A percentile compares a stretch with the other conserved stretches of the same genome.
phyloP scores from a whole-genome alignment of 257 asterid species.

The Solanum peruvianum region DNA sequence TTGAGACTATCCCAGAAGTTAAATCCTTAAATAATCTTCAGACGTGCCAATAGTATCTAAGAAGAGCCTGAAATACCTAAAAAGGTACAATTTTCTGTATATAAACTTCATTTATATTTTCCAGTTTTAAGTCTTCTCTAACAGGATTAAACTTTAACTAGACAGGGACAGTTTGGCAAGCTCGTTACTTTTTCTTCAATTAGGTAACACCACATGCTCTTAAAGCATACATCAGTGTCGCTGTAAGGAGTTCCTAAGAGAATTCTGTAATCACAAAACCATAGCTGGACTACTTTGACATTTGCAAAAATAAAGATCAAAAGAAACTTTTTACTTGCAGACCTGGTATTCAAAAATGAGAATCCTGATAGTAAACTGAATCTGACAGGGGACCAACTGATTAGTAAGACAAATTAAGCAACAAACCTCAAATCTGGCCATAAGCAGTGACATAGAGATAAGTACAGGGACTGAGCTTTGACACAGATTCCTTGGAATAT shows the following conservation, averaged over 20 bases:
- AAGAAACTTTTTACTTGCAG: not conserved
- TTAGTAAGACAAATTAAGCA: not conserved
- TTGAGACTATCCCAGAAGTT: not conserved
- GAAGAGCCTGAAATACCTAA: not conserved
- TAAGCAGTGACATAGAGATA: not conserved
- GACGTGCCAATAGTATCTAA: not conserved
- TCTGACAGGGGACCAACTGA: not conserved
- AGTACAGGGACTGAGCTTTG: not conserved
- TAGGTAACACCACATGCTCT: not conserved
- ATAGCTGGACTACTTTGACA: not conserved
- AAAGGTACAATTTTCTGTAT: not conserved
- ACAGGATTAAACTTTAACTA: not conserved
- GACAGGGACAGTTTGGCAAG: not conserved
- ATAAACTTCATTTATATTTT: not conserved
- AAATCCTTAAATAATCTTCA: not conserved
- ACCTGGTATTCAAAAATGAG: not conserved
- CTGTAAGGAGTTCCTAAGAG: not conserved
- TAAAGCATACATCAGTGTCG: not conserved
- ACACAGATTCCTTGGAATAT: not conserved
- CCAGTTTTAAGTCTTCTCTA: not conserved
- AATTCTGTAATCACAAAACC: not conserved
- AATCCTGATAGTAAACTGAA: not conserved
- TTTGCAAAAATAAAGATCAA: not conserved
- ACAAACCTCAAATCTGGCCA: not conserved
- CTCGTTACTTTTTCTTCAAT: not conserved